phyloP scores from a whole-genome alignment of 352 stramenopile species.

The Pythium biforme region DNA sequence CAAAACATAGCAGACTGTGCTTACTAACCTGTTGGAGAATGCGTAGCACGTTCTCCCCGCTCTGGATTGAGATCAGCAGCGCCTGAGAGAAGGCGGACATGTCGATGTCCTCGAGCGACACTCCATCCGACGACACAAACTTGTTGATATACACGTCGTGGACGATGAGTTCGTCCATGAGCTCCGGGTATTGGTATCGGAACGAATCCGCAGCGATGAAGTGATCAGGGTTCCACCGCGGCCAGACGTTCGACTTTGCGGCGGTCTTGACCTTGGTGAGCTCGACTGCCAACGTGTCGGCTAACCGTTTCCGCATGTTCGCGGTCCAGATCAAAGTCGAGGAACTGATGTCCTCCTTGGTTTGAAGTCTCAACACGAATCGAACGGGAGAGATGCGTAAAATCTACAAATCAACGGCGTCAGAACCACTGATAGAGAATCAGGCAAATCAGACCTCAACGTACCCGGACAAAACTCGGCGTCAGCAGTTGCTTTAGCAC shows the following conservation, averaged over 20 bases:
- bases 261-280: constrained; percentile 68
- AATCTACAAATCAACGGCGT: constrained; percentile 35
- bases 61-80: constrained; percentile 81
- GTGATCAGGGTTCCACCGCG: constrained; percentile 78
- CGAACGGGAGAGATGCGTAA: constrained; percentile 52
- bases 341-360: constrained; percentile 55
- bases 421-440: neutral
- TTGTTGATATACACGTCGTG: constrained; percentile 84
- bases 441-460: constrained; percentile 3
- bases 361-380: constrained; percentile 65
- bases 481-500: constrained; percentile 80
- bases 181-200: constrained; percentile 79
- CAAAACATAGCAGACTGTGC: neutral
- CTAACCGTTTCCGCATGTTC: constrained; percentile 59
- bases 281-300: constrained; percentile 52
- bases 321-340: constrained; percentile 75
- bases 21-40: constrained; percentile 60
- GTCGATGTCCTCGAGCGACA: constrained; percentile 69
- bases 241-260: constrained; percentile 51
- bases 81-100: constrained; percentile 76
- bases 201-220: constrained; percentile 87
- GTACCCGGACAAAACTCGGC: constrained; percentile 72
- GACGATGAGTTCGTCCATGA: constrained; percentile 72
- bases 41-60: constrained; percentile 75
- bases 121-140: constrained; percentile 54